Evolutionary conservation across 75 land plant species (phyloP).

Genomic region (Pinus albicaulis): DNA sequence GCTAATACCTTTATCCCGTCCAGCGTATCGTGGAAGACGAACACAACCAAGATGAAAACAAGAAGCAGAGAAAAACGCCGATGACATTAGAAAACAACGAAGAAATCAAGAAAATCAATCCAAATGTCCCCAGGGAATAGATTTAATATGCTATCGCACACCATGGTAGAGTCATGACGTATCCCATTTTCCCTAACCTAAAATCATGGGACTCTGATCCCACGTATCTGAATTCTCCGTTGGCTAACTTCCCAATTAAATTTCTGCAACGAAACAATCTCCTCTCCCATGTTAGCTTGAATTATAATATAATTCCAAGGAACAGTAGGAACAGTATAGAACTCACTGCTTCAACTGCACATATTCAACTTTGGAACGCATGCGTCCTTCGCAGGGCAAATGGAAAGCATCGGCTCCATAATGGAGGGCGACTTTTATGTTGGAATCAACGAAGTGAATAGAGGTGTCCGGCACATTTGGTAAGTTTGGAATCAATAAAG

Average conservation of each 20-base stretch:
- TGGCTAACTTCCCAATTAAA: slow-evolving; percentile 30
- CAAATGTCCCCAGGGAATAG: slow-evolving; percentile 21
- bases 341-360: no score
- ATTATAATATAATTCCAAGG: no score
- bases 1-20: slow-evolving; percentile 17
- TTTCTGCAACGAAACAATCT: no score
- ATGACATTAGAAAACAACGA: slow-evolving; percentile 52
- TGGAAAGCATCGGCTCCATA: no score
- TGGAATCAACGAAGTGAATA: no score
- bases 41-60: slow-evolving; percentile 40
- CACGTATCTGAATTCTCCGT: slow-evolving; percentile 36
- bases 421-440: no score
- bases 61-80: slow-evolving; percentile 38
- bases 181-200: slow-evolving; percentile 27
- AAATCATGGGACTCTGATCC: slow-evolving; percentile 31
- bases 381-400: no score
- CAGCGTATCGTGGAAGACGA: slow-evolving; percentile 49
- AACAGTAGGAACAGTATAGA: no score
- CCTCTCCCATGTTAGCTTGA: no score
- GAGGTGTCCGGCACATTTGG: no score
- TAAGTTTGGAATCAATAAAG: no score
- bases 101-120: slow-evolving; percentile 44
- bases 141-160: slow-evolving; percentile 45
- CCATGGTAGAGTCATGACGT: slow-evolving; percentile 43
- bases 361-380: no score